phyloP scores from a whole-genome alignment of 176 grass and related monocot species.

The Thinopyrum elongatum region DNA sequence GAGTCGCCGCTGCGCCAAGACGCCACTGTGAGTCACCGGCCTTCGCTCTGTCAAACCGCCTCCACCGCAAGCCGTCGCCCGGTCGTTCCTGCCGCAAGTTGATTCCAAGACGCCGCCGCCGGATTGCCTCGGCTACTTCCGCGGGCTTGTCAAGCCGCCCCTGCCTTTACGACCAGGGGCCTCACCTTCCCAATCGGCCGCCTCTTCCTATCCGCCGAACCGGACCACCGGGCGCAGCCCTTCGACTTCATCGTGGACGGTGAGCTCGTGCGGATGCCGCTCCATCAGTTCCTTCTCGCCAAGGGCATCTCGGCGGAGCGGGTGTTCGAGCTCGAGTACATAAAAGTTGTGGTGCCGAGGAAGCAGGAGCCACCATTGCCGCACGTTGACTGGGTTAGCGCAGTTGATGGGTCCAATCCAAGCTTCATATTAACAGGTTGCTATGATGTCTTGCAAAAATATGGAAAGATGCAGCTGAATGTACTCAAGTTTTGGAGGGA shows the following conservation, averaged over 20 bases:
- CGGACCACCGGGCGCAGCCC: conserved; percentile 66
- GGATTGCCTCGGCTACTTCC: too few species aligned
- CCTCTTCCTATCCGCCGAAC: too few species aligned
- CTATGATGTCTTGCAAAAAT: conserved; percentile 74
- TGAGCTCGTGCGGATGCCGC: conserved; percentile 79
- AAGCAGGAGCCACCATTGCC: conserved; percentile 75
- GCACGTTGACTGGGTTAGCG: conserved; percentile 94
- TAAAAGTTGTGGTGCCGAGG: conserved; percentile 65
- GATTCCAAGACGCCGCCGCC: too few species aligned
- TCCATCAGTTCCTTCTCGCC: conserved; percentile 74
- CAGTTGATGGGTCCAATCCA: conserved; percentile 78
- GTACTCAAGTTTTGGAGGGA: conserved; percentile 76
- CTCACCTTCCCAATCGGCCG: too few species aligned
- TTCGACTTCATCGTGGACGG: conserved; percentile 89
- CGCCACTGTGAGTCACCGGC: too few species aligned
- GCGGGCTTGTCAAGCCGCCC: too few species aligned
- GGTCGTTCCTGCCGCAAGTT: too few species aligned
- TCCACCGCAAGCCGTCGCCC: too few species aligned
- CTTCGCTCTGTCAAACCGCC: too few species aligned
- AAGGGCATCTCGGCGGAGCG: conserved; percentile 93
- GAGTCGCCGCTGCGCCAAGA: too few species aligned
- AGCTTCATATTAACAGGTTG: conserved; percentile 87
- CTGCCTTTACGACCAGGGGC: too few species aligned
- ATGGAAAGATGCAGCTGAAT: conserved; percentile 69
- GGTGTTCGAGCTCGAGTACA: conserved; percentile 92